phyloP scores from a whole-genome alignment of 331 rosid species.

The Erythrophleum ivorense region DNA sequence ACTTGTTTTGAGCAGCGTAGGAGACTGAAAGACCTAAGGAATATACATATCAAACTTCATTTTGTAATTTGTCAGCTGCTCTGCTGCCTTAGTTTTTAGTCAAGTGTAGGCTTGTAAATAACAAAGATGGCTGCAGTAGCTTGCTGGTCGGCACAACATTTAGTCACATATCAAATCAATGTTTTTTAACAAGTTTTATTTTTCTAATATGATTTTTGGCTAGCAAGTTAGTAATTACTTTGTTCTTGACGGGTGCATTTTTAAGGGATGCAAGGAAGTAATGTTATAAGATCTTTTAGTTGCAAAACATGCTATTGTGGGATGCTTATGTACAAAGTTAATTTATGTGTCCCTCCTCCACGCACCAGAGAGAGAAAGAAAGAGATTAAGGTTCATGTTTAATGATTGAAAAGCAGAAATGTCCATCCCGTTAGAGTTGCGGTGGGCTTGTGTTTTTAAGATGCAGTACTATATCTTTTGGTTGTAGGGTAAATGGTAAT shows the following conservation, averaged over 20 bases:
- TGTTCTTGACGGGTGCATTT: background rate
- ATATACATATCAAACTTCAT: background rate
- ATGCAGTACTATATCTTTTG: background rate
- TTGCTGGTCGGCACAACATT: background rate
- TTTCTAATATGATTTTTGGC: background rate
- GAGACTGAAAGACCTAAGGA: background rate
- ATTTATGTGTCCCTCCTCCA: background rate
- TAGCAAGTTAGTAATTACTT: background rate
- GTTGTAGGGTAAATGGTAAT: conserved; percentile 1
- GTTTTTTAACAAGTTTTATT: background rate
- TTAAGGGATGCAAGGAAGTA: background rate
- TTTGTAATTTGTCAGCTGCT: background rate
- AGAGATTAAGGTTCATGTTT: conserved; percentile 5
- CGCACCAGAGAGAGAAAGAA: background rate
- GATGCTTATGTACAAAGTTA: background rate
- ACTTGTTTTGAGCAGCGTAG: background rate
- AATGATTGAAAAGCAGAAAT: background rate
- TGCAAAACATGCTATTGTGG: background rate
- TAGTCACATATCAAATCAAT: background rate
- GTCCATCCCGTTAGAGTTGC: background rate
- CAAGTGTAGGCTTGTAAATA: background rate
- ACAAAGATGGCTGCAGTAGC: background rate
- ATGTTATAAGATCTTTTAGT: background rate
- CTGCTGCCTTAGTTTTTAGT: background rate
- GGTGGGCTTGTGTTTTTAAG: background rate